phyloP scores from a whole-genome alignment of 805 yeast species.

The Pichia pseudocactophila region DNA sequence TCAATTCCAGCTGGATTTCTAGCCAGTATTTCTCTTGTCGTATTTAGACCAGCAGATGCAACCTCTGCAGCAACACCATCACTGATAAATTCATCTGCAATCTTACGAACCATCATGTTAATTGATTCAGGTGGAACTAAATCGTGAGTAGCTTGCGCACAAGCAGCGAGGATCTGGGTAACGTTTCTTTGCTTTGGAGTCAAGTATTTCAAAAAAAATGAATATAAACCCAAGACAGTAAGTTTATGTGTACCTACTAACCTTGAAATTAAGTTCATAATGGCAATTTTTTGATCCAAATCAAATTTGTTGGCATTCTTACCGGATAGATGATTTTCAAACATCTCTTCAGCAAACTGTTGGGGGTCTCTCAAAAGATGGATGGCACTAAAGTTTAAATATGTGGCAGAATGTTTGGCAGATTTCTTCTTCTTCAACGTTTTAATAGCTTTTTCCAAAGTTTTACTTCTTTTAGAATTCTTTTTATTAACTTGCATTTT shows the following conservation, averaged over 20 bases:
- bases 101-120: conserved; percentile 70
- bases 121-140: conserved; percentile 94
- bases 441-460: conserved; percentile 66
- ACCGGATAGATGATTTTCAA: conserved; percentile 59
- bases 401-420: conserved; percentile 51
- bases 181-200: conserved; percentile 94
- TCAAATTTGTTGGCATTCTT: conserved; percentile 63
- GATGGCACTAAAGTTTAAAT: conserved; percentile 86
- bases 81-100: conserved; percentile 95
- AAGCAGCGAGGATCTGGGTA: conserved; percentile 92
- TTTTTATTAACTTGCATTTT: conserved; percentile 78
- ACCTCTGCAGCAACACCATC: conserved; percentile 98
- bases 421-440: conserved; percentile 55
- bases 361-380: conserved; percentile 95
- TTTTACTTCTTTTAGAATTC: conserved; percentile 69
- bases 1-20: conserved; percentile 95
- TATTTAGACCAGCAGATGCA: conserved; percentile 95
- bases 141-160: conserved; percentile 95
- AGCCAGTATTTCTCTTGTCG: conserved; percentile 85
- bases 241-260: conserved; percentile 91
- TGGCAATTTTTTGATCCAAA: conserved; percentile 80
- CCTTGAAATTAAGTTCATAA: conserved; percentile 82
- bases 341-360: conserved; percentile 87
- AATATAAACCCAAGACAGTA: conserved; percentile 81
- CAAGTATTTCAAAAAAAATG: conserved; percentile 78